phyloP scores from a whole-genome alignment of 2,329 filamentous ascomycete species.

The Scedosporium apiospermum region DNA sequence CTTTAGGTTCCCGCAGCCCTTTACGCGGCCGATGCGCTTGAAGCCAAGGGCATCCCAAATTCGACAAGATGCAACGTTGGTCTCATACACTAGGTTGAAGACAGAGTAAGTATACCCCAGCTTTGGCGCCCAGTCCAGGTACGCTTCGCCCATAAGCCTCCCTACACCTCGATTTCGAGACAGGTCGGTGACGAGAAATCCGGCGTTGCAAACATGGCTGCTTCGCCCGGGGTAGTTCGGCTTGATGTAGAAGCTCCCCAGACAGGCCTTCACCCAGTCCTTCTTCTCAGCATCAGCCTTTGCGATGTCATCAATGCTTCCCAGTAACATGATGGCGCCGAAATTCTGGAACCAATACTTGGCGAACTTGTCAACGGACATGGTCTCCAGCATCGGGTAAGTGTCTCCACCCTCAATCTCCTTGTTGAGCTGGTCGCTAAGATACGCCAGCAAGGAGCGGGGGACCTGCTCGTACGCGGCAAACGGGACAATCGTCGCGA shows the following conservation, averaged over 20 bases:
- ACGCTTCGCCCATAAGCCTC: constrained; percentile 65
- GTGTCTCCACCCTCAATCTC: constrained; percentile 90
- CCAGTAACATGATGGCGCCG: constrained; percentile 77
- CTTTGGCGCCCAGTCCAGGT: constrained; percentile 69
- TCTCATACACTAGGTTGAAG: constrained; percentile 92
- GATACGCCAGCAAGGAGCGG: constrained; percentile 61
- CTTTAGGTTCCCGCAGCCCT: constrained; percentile 59
- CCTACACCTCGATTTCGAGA: constrained; percentile 66
- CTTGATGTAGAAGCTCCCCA: constrained; percentile 91
- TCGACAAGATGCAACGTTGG: constrained; percentile 78
- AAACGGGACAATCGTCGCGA: constrained; percentile 77
- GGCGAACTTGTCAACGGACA: constrained; percentile 66
- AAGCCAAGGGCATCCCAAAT: constrained; percentile 91
- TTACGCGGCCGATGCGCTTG: constrained; percentile 81
- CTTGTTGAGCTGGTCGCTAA: constrained; percentile 76
- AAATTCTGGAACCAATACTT: constrained; percentile 90
- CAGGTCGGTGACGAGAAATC: constrained; percentile 65
- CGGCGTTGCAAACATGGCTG: constrained; percentile 84
- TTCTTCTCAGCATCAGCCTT: constrained; percentile 37
- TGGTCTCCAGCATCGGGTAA: constrained; percentile 75
- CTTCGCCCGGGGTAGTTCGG: constrained; percentile 87
- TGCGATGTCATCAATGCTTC: constrained; percentile 49
- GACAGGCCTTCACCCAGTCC: constrained; percentile 72
- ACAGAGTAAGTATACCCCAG: constrained; percentile 85
- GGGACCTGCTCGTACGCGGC: constrained; percentile 70